Base-by-base conservation (phyloP, 2,329 filamentous ascomycete species). In the Verticillium longisporum region DNA sequence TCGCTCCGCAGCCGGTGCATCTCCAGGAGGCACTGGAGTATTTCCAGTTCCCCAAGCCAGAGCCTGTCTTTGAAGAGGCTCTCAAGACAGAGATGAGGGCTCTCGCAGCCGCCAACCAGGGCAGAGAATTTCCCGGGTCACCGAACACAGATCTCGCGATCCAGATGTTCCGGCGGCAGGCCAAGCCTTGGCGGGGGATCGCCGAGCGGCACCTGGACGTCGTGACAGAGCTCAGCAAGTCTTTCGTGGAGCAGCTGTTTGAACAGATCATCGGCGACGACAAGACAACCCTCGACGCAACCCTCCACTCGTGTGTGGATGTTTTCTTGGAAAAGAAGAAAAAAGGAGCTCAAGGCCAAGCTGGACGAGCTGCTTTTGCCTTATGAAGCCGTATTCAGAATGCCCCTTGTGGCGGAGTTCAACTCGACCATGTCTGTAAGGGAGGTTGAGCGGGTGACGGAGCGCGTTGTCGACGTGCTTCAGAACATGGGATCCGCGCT, bases 131-230 rank as follows among this genome's bases (percentile, higher is more conserved):
- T 0, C 82, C 83, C 0, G 84, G 86, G 0, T 83, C 76, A 0
- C 88, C 85, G 70, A 86, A 87, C 64, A 81, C 86, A 0, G 68
- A 84, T 63, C 73, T 89, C 10, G 77, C 89, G 0, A 73, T 74
- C 0, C 80, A 87, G 32, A 69, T 90, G 0, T 90, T 90, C 68
- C 73, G 72, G 31, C 78, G 86, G 57, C 85, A 89, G 63, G 85
- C 79, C 0, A 58, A 64, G 10, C 80, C 78, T 0, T 89, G 85
- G 87, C 69, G 77, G 50, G 36, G 61, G 0, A 76, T 84, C 32
- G 82, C 80, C 1, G 68, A 73, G 5, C 76, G 81, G 36, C 72
- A 87, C 33, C 21, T 81, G 73, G 3, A 80, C 75, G n/a, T 79
- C 64, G 33, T 82, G 0, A 69, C 82, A 64, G 67, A 67, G 7